Base-by-base conservation (phyloP, 805 yeast genomes). In the Myxozyma geophila region DNA sequence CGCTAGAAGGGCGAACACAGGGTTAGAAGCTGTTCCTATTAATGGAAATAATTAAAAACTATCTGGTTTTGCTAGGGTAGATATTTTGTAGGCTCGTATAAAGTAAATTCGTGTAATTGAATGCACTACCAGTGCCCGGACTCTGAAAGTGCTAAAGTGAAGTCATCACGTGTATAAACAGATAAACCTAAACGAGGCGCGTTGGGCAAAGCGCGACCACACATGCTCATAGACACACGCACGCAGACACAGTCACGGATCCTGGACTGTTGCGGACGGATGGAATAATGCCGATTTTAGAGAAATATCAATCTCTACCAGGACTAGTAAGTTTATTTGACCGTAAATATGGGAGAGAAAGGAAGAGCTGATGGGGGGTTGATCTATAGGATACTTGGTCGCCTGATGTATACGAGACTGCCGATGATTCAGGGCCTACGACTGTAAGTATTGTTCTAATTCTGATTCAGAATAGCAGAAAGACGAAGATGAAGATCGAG, bases 351-450 rank as follows among this genome's bases (percentile, higher is more conserved):
- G 46, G 17, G 51, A 54, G 7, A 13, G 21, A 10, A 5, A 28
- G 37, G 23, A 8, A 1, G 47, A 8, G 13, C 48, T 57, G 12
- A 57, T 33, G 6, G 4, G 21, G 21, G n/a, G 33, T 36, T 17
- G 23, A 15, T 12, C 1, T 35, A 15, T 28, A 66, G 69, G 69
- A 66, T 52, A 59, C 67, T n/a, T 63, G 60, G 62, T 66, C 69
- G 21, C 69, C 64, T 7, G 67, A 63, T 19, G 64, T 66, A 19
- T 66, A 54, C 33, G 69, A 66, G 60, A 64, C 69, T 8, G 47
- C 39, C 8, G 63, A 35, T 23, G 60, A 48, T 6, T 13, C 61
- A n/a, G 19, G 19, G 6, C 5, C 62, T 5, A 23, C 23, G 4
- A 36, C 40, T 28, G 62, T 59, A 44, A 52, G 53, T 8, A 19